Base-by-base conservation (phyloP, 768 basidiomycete species). In the Tulasnella sp. region DNA sequence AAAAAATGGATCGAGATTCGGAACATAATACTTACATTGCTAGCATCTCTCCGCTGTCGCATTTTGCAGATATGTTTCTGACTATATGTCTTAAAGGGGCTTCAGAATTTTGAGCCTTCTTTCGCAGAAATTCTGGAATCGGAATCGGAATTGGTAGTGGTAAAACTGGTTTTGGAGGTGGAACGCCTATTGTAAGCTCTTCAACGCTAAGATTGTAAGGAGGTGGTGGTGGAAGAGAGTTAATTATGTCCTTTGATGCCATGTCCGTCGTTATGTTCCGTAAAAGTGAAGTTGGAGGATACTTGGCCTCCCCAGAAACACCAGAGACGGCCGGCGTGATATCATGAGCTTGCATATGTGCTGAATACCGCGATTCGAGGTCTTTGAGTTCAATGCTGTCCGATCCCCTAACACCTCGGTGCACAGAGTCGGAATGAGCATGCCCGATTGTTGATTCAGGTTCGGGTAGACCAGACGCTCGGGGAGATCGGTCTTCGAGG, bases 11-110 rank as follows among this genome's bases (percentile, higher is more conserved):
- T 53, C 15, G 32, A 3, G 27, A n/a, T 12, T 3, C 25, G 5
- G 20, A n/a, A 42, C n/a, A 20, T 16, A 19, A 15, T 37, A 57
- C 65, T 54, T 50, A 66, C 67, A 68, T 65, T 4, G 67, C 68
- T 7, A 69, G 52, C n/a, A 69, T 60, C 52, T 69, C 66, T 8
- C 68, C 67, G 20, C 61, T 56, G 15, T 58, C 42, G 45, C 67
- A 66, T 24, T 56, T 56, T 9, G 61, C 60, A 20, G 51, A 57
- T 6, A 66, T 65, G 2, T 60, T 54, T 4, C 63, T 53, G 13
- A 69, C 54, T 34, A 69, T 66, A 52, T 59, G 53, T 46, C 57
- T 55, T 16, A 43, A 29, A 16, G 39, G 37, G 39, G 45, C 34
- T n/a, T 41, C 47, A 25, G 45, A 34, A 12, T 33, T n/a, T 15